Percentiles rank a stretch among this genome's conserved stretches.
Conservation (phyloP, 305 asterid genomes). For the Ajuga reptans region DNA sequence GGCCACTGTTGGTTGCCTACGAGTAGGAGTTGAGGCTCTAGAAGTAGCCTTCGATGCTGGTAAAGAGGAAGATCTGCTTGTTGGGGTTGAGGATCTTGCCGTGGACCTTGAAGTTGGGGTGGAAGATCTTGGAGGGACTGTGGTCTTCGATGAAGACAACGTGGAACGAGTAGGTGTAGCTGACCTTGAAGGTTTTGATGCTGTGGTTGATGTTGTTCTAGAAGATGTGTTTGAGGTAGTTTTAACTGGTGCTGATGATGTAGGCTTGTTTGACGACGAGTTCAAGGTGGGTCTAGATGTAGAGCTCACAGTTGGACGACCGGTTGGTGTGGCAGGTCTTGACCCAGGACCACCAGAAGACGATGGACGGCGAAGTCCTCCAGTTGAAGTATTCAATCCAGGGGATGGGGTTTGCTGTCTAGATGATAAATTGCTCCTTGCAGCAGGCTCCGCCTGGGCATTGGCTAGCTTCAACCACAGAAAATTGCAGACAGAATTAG, state of each 20-base stretch:
- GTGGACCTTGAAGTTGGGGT: slow-evolving; percentile 73
- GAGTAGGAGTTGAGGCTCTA: slow-evolving; percentile 80
- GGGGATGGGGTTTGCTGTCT: slow-evolving; percentile 52
- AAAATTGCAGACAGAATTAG: slow-evolving; percentile 23
- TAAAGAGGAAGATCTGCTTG: slow-evolving; percentile 47
- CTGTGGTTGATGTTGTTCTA: slow-evolving; percentile 31
- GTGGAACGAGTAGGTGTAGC: slow-evolving; percentile 72
- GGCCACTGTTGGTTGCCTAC: slow-evolving; percentile 41
- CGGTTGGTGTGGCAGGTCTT: slow-evolving; percentile 85
- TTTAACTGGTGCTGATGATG: slow-evolving; percentile 38
- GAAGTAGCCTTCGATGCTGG: slow-evolving; percentile 63
- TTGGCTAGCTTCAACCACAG: slow-evolving; percentile 55
- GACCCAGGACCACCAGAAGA: slow-evolving; percentile 82
- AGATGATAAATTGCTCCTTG: slow-evolving; percentile 53
- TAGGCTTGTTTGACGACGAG: slow-evolving; percentile 42
- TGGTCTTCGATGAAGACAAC: slow-evolving; percentile 45
- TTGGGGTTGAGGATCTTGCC: slow-evolving; percentile 74
- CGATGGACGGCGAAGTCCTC: slow-evolving; percentile 75
- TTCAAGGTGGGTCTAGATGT: slow-evolving; percentile 45
- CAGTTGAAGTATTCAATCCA: slow-evolving; percentile 60
- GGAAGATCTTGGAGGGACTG: slow-evolving; percentile 70
- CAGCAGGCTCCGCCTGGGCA: slow-evolving; percentile 58
- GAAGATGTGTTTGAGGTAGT: slow-evolving; percentile 44
- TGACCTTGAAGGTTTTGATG: slow-evolving; percentile 70
- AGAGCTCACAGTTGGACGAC: slow-evolving; percentile 60